These are phyloP conservation scores for Neurospora sp. DNA, from an alignment of 495 filamentous ascomycete species.

Conservation along the genomic window DNA sequence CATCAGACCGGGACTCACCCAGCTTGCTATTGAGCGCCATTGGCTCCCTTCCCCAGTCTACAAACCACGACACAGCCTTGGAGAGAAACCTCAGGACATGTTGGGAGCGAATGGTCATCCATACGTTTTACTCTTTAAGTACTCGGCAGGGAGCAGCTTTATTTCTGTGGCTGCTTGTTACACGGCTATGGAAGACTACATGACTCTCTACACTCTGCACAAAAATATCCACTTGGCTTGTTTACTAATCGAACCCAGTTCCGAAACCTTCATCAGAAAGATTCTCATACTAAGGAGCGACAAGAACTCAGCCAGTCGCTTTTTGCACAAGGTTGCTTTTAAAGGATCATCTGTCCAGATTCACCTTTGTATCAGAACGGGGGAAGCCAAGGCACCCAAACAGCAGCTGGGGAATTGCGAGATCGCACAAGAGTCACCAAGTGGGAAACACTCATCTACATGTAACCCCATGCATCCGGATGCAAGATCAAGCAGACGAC, in stretches of 20 bases:
- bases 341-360: neutral
- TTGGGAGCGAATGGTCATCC: neutral
- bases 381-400: neutral
- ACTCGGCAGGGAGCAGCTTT: too few species aligned
- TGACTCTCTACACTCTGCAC: too few species aligned
- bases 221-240: neutral
- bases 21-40: neutral
- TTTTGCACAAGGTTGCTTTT: neutral
- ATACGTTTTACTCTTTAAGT: too few species aligned
- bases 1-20: too few species aligned
- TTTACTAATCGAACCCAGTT: neutral
- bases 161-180: neutral
- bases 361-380: neutral
- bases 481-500: neutral
- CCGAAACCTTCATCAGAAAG: neutral
- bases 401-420: neutral
- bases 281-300: neutral
- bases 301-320: neutral
- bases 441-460: neutral
- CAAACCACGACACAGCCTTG: neutral
- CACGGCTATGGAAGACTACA: neutral
- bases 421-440: neutral
- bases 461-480: neutral
- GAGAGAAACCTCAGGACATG: neutral
- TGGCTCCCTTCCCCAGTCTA: neutral